Evolutionary conservation across 2,329 filamentous ascomycete genomes (phyloP), one percentile per base, ranked within the genome.

Genomic region (Aspergillus pseudotamarii): DNA sequence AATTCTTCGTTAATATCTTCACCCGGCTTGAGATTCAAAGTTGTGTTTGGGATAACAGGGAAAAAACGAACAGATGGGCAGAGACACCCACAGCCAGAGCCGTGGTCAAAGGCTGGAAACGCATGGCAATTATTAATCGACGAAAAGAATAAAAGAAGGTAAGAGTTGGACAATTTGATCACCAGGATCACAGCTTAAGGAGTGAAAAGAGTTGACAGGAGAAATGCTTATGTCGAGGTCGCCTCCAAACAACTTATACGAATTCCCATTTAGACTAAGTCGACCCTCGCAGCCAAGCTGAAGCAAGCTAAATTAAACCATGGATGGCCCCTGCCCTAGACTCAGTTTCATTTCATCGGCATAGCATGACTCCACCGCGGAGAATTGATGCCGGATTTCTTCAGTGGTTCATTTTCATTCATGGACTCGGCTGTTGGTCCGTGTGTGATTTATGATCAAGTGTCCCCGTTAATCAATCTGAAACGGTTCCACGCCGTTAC

Each of bases 11-110:
- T 14, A 64, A 53, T 48, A 38, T 10, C 30, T n/a, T 8, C 12
- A 6, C 23, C 46, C 21, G 45, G 6, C n/a, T 23, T 14, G 11
- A 48, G 19, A n/a, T 19, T 30, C 16, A 6, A 57, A 19, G 30
- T 57, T 28, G 10, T 4, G 6, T 19, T 9, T n/a, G 46, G 9
- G 10, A 19, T 19, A 16, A 16, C 6, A 28, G 16, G 48, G 48
- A 3, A 8, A 45, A 6, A 19, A 45, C 55, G 43, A 30, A 57
- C 55, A 57, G 36, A 57, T 57, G 21, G 36, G 55, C 36, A n/a
- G 43, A 45, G 43, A 26, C 36, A 43, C 55, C 55, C 36, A 57
- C 55, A 43, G 55, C 55, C n/a, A 57, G 55, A 32, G 55, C 55
- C 38, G 55, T 45, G 38, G 55, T 19, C 23, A 57, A n/a, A 19